These are phyloP conservation scores for Tolypocladium capitatum DNA, from an alignment of 2,329 filamentous ascomycete species.

Conservation along the genomic window DNA sequence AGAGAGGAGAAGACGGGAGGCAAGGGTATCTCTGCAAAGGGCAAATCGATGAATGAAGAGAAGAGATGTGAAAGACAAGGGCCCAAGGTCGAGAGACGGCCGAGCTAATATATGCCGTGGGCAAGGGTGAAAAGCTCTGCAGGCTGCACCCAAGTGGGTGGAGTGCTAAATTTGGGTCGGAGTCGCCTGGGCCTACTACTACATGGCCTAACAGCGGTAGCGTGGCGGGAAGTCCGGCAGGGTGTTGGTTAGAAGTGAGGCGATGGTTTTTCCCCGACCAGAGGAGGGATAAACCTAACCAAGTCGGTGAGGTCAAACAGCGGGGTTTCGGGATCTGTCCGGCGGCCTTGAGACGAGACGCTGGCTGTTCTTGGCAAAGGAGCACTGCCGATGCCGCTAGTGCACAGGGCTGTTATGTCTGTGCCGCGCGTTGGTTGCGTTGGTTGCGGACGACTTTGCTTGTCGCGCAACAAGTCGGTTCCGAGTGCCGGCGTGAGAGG, in stretches of 20 bases:
- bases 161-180: neutral
- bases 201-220: neutral
- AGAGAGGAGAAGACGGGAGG: neutral
- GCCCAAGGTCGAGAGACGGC: neutral
- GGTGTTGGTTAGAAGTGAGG: neutral
- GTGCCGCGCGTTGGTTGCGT: neutral
- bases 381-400: neutral
- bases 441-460: neutral
- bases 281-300: neutral
- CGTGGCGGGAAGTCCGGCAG: constrained; percentile 1
- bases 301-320: neutral
- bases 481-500: neutral
- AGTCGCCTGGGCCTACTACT: neutral
- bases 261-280: neutral
- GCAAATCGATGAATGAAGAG: neutral
- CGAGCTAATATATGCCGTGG: neutral
- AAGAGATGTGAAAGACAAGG: neutral
- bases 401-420: too few relatives aligned
- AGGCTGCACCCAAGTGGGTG: constrained; percentile 1
- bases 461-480: neutral
- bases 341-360: too few relatives aligned
- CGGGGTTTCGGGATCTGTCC: neutral
- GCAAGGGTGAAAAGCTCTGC: constrained; percentile 1
- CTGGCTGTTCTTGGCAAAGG: too few relatives aligned
- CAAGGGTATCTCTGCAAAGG: neutral